Evolutionary conservation across 352 stramenopile species (phyloP).

Genomic region (Phytophthora fragariae): DNA sequence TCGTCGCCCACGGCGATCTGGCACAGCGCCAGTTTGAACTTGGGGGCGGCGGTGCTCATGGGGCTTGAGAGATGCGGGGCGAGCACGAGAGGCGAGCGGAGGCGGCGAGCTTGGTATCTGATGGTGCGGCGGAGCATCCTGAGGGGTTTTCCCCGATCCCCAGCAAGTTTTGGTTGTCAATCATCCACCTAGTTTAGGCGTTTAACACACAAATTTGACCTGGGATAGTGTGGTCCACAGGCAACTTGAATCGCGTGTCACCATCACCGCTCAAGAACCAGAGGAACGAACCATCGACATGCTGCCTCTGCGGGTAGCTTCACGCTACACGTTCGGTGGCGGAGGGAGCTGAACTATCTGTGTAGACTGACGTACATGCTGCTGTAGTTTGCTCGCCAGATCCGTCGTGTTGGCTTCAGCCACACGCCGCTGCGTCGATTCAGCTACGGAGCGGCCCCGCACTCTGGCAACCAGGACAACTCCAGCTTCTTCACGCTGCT

Average conservation of each 20-base stretch:
- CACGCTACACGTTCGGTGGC: neutral
- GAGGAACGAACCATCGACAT: slow-evolving; percentile 13
- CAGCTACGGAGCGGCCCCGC: slow-evolving; percentile 72
- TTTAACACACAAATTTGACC: neutral
- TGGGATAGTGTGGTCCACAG: slow-evolving; percentile 1
- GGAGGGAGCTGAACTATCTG: neutral
- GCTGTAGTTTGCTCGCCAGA: slow-evolving; percentile 38
- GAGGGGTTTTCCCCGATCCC: slow-evolving; percentile 21
- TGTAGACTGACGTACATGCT: neutral
- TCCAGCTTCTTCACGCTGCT: slow-evolving; percentile 86
- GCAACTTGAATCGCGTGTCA: slow-evolving; percentile 18
- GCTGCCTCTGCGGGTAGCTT: slow-evolving; percentile 27
- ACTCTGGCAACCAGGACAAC: slow-evolving; percentile 73
- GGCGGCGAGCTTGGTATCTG: slow-evolving; percentile 35
- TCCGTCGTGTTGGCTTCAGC: slow-evolving; percentile 49
- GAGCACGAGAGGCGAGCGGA: slow-evolving; percentile 25
- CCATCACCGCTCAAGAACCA: neutral
- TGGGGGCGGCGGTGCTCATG: slow-evolving; percentile 59
- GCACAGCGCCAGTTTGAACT: slow-evolving; percentile 95
- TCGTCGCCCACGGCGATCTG: slow-evolving; percentile 94
- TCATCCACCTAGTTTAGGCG: neutral
- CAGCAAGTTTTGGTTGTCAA: slow-evolving; percentile 3
- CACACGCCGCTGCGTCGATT: slow-evolving; percentile 54
- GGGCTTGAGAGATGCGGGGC: slow-evolving; percentile 22
- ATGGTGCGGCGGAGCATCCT: slow-evolving; percentile 42